Evolutionary conservation across 129 eudicot genomes (phyloP), one percentile per base, ranked within the genome.

Genomic region (Kitagawia praeruptora): DNA sequence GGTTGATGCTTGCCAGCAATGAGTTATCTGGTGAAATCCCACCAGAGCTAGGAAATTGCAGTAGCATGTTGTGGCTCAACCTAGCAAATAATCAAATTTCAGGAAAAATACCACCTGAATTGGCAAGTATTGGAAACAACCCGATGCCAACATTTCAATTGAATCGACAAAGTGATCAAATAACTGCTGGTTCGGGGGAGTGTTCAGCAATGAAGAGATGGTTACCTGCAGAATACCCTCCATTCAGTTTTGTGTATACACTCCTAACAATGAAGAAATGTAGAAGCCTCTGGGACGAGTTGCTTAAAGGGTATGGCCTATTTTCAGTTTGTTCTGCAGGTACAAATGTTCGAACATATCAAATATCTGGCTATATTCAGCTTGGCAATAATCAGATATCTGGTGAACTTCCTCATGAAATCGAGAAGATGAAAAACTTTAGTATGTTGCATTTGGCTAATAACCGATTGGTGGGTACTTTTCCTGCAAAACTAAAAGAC

Each of bases 211-310:
- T 95, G 96, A 87, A 25, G 80, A 90, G 98, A 84, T 95, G 98
- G 98, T 90, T 95, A 64, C 98, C 98, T 5, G 97, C 96, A 34
- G 83, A 90, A 74, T 95, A 95, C 82, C 94, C 97, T 16, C 98
- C 98, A 1, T 95, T 95, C 27, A 92, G 92, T 85, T 95, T 95
- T 76, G 90, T 88, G 13, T 90, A 92, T 76, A 86, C 82, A 4
- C 86, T 90, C 21, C 90, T 95, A 39, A 92, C 94, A 75, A 79
- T 93, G 54, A 91, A 89, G 63, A 94, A 69, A 23, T 94, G 98
- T 70, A 83, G 93, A 79, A 86, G 67, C 72, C 77, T 90, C 28
- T 89, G 97, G 97, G 92, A 89, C 37, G 78, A 25, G 61, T 51
- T 94, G 87, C 89, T 94, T 16, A 91, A 86, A 84, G 98, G 98